Conservation (phyloP, 2,329 filamentous ascomycete species). For the Anthostomella pinea region DNA sequence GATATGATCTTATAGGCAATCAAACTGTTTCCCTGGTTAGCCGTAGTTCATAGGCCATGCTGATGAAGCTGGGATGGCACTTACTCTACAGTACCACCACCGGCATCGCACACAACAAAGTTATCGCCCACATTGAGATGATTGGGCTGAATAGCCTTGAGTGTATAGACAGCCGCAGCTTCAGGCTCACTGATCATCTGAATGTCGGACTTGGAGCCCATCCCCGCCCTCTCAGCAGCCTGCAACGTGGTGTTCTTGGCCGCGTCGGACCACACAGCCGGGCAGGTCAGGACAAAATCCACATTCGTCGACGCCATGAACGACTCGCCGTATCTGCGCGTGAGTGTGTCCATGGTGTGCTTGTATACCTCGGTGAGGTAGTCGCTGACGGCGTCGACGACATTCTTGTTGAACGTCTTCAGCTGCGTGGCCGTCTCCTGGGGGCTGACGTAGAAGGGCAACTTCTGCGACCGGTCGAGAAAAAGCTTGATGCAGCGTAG, state of each 20-base stretch:
- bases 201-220: constrained; percentile 67
- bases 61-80: constrained; percentile 30
- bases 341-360: constrained; percentile 77
- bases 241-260: constrained; percentile 81
- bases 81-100: constrained; percentile 66
- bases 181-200: constrained; percentile 81
- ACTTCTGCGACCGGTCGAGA: constrained; percentile 74
- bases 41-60: too few species aligned
- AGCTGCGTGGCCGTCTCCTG: constrained; percentile 75
- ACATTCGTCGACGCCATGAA: constrained; percentile 76
- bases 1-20: constrained; percentile 82
- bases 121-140: constrained; percentile 67
- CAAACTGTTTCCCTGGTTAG: constrained; percentile 41
- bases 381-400: constrained; percentile 75
- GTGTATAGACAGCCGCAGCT: constrained; percentile 74
- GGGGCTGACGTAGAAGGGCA: constrained; percentile 76
- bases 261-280: constrained; percentile 80
- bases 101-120: constrained; percentile 61
- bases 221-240: constrained; percentile 74
- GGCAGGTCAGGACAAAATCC: constrained; percentile 77
- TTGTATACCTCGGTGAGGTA: constrained; percentile 74
- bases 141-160: constrained; percentile 76
- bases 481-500: constrained; percentile 83
- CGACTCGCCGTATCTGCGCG: constrained; percentile 69
- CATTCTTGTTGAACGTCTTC: constrained; percentile 71